These are phyloP conservation scores for Rhinocladiella similis DNA, from an alignment of 2,329 filamentous ascomycete genomes.

Conservation along the genomic window DNA sequence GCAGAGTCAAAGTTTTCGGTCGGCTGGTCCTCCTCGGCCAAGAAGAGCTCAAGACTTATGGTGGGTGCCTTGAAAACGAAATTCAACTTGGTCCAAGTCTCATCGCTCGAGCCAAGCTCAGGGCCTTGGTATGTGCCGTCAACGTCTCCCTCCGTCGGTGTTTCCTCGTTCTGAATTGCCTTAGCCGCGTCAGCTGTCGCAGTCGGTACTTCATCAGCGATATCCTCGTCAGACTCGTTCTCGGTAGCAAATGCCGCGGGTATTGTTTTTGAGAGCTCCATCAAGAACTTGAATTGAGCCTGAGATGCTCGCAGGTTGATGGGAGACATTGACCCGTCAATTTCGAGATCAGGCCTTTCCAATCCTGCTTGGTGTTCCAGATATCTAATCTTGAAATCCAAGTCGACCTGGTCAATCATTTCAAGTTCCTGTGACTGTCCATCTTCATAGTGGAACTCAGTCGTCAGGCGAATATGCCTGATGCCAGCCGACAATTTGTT, in stretches of 20 bases:
- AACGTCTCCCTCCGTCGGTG: slow-evolving; percentile 43
- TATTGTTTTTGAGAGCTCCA: slow-evolving; percentile 84
- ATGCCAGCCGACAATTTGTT: slow-evolving; percentile 92
- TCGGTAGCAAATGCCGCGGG: slow-evolving; percentile 83
- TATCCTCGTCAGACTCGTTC: slow-evolving; percentile 68
- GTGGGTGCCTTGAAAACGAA: slow-evolving; percentile 86
- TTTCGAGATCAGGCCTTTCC: slow-evolving; percentile 85
- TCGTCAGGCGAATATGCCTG: slow-evolving; percentile 86
- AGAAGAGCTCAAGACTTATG: slow-evolving; percentile 83
- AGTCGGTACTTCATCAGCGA: slow-evolving; percentile 69
- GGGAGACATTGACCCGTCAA: slow-evolving; percentile 89
- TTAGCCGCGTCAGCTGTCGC: slow-evolving; percentile 53
- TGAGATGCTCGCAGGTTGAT: slow-evolving; percentile 88
- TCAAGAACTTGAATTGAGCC: slow-evolving; percentile 82
- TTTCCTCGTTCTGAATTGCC: slow-evolving; percentile 45
- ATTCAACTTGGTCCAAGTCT: slow-evolving; percentile 90
- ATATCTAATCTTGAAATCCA: slow-evolving; percentile 90
- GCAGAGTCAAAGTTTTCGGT: slow-evolving; percentile 75
- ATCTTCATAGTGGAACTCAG: slow-evolving; percentile 77
- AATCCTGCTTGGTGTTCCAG: slow-evolving; percentile 77
- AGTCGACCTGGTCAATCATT: slow-evolving; percentile 94
- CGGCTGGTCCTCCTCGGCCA: slow-evolving; percentile 72
- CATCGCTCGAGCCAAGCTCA: slow-evolving; percentile 66
- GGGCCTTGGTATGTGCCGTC: slow-evolving; percentile 61
- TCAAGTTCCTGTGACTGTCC: slow-evolving; percentile 80